Conservation (phyloP, 768 basidiomycete genomes). For the Hemileccinum impolitum region DNA sequence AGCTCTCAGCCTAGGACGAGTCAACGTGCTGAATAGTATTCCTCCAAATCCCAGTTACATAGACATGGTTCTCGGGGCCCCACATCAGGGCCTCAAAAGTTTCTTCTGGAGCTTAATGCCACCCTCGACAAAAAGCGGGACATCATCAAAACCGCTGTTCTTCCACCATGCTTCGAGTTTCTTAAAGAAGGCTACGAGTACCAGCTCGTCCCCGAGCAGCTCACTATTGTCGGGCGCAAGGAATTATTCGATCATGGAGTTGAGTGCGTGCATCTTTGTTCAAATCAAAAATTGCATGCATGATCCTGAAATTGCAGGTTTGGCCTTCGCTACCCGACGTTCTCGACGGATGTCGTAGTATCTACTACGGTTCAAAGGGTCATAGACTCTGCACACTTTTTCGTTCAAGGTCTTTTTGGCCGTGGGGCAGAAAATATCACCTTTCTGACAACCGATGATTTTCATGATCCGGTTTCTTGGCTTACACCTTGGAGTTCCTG, state of each 20-base stretch:
- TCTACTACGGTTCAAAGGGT: constrained; percentile 23
- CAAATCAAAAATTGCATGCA: no score
- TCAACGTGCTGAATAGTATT: no score
- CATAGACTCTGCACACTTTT: constrained; percentile 41
- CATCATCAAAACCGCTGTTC: no score
- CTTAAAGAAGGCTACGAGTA: constrained; percentile 35
- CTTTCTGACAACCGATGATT: constrained; percentile 32
- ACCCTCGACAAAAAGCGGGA: no score
- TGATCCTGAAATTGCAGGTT: constrained; percentile 10
- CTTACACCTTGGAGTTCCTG: constrained; percentile 39
- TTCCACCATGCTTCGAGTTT: constrained; percentile 27
- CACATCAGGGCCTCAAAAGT: no score
- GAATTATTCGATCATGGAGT: constrained; percentile 42
- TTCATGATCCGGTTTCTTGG: constrained; percentile 36
- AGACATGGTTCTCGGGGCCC: constrained; percentile 42
- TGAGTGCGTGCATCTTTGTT: constrained; percentile 22
- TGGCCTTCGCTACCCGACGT: constrained; percentile 18
- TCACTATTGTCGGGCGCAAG: constrained; percentile 35
- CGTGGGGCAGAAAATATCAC: constrained; percentile 20
- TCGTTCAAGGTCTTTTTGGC: constrained; percentile 39
- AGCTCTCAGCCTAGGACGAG: not conserved
- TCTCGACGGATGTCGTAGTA: constrained; percentile 11
- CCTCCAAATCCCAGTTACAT: constrained; percentile 30
- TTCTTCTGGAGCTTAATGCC: no score
- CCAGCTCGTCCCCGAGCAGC: constrained; percentile 32